Conservation (phyloP, 306 rosid species). For the Amphicarpaea edgeworthii region DNA sequence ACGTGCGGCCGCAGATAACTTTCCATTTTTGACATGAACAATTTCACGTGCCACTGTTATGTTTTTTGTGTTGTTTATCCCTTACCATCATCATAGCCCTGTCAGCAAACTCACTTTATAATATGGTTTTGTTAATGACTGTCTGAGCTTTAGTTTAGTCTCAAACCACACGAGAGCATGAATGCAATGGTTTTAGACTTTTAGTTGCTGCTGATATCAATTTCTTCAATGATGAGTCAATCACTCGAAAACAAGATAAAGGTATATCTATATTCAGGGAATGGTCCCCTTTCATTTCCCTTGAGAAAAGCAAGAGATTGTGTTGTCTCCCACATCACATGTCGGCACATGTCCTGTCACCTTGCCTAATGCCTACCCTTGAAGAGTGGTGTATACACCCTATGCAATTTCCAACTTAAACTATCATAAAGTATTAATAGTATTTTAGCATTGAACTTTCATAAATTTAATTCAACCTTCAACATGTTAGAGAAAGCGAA, state of each 20-base stretch:
- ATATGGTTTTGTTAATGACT: not conserved
- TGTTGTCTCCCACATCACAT: constrained; percentile 28
- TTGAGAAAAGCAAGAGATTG: not conserved
- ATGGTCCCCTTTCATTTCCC: not conserved
- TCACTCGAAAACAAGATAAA: constrained; percentile 3
- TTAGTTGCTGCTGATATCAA: constrained; percentile 31
- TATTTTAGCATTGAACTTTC: not conserved
- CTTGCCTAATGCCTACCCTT: constrained; percentile 18
- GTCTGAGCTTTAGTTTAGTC: not conserved
- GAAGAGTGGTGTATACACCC: not conserved
- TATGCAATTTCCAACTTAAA: not conserved
- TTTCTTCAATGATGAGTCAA: constrained; percentile 22
- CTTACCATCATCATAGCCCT: not conserved
- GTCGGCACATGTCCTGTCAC: not conserved
- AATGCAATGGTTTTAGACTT: not conserved
- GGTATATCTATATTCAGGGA: constrained; percentile 8
- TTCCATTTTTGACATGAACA: constrained; percentile 3
- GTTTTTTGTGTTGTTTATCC: not conserved
- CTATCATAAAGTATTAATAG: not conserved
- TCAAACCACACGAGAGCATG: not conserved
- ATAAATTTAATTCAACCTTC: not conserved
- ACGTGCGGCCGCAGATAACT: not conserved
- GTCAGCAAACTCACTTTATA: constrained; percentile 2
- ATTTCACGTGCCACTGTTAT: not conserved
- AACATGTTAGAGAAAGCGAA: constrained; percentile 1